Base-by-base conservation (phyloP, 2,329 filamentous ascomycete species). In the Stagonosporopsis rhizophila region DNA sequence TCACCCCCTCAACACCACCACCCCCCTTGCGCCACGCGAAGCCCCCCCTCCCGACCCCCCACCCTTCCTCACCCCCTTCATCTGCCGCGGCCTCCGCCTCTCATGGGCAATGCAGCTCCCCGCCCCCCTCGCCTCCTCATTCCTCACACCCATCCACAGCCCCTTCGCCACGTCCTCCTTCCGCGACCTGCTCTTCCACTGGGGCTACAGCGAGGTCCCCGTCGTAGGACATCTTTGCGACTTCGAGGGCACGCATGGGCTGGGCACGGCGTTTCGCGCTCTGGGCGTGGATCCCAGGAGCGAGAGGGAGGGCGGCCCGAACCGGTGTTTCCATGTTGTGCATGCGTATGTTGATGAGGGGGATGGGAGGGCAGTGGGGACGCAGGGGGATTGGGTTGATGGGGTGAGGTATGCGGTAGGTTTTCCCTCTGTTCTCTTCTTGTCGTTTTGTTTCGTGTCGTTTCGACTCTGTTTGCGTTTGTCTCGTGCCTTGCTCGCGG, bases 221-320 rank as follows among this genome's bases (percentile, higher is more conserved):
- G 44, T 50, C 9, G 19, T 47, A 12, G 45, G 49, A 5, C 34
- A 57, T 25, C 35, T 44, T 11, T 61, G 54, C 52, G 41, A 57
- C 32, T 44, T 59, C 44, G 30, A 52, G 11, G 23, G 5, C 19
- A 39, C 32, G 2, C 49, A 52, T 19, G 32, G 39, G 11, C 41
- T 52, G 14, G 25, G 23, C 11, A 30, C 32, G 2, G 45, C 45
- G 4, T 60, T 59, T n/a, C n/a, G 46, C 6, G 58, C 34, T 2
- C 25, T 64, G n/a, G 49, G 54, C 0, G 56, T 65, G 1, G 52
- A 58, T 23, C 45, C 53, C 1, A 38, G 50, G 7, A 50, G 54
- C 17, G 28, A 37, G 41, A 15, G 14, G 6, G 19, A 53, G 6
- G 58, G 52, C 11, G 57, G 60, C 0, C 44, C 61, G 14, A 65